Conservation (phyloP, 1,284 basidiomycete genomes). For the Austroboletus novae-zelandiae region DNA sequence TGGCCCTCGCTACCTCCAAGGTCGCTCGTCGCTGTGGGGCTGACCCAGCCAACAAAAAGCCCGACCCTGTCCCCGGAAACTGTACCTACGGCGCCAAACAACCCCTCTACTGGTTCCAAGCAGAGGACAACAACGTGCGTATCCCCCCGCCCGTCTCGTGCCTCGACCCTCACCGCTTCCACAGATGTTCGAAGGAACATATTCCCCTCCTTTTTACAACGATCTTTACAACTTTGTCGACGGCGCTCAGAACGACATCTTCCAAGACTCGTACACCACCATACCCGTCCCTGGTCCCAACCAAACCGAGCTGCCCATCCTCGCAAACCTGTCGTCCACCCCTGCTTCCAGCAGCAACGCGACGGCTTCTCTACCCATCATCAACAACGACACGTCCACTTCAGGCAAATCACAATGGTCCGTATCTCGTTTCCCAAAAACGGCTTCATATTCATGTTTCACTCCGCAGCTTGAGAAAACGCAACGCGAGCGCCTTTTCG, state of each 20-base stretch:
- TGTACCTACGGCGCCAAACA: constrained; percentile 67
- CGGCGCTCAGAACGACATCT: constrained; percentile 52
- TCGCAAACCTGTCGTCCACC: background rate
- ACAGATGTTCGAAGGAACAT: constrained; percentile 44
- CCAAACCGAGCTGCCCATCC: constrained; percentile 23
- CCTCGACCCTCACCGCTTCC: background rate
- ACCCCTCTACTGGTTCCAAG: constrained; percentile 66
- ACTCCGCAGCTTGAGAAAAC: constrained; percentile 3
- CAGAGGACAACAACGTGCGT: constrained; percentile 54
- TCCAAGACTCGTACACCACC: constrained; percentile 24
- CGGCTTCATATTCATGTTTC: background rate
- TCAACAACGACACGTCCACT: constrained; percentile 2
- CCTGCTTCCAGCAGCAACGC: background rate
- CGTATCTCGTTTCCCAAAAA: background rate
- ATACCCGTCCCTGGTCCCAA: constrained; percentile 25
- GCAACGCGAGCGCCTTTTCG: constrained; percentile 2
- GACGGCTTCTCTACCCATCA: background rate
- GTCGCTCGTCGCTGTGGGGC: constrained; percentile 58
- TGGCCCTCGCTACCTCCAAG: constrained; percentile 50
- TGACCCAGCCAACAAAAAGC: constrained; percentile 43
- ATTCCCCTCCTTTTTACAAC: constrained; percentile 44
- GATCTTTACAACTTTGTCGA: constrained; percentile 44
- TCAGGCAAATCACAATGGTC: constrained; percentile 12
- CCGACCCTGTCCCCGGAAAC: constrained; percentile 49
- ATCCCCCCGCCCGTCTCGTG: background rate